phyloP scores from a whole-genome alignment of 805 yeast genomes.

The Nadsonia fulvescens region DNA sequence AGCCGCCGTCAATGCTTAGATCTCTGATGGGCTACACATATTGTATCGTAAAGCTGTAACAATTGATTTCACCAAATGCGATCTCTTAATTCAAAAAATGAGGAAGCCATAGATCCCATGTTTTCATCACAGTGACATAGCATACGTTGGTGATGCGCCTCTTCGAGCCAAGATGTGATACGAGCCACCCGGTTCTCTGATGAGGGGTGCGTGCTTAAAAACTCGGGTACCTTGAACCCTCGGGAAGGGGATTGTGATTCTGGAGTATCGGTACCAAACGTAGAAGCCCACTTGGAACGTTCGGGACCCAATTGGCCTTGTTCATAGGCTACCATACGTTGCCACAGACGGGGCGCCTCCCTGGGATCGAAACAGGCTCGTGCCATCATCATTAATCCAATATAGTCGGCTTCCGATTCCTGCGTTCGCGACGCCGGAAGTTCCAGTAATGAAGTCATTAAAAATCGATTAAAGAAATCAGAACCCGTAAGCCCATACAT shows the following conservation, averaged over 20 bases:
- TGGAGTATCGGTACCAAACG: too few species aligned
- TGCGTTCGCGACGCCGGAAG: conserved; percentile 81
- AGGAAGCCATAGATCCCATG: too few species aligned
- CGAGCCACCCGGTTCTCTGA: conserved; percentile 53
- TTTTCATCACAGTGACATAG: conserved; percentile 23
- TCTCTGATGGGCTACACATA: too few species aligned
- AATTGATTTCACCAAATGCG: too few species aligned
- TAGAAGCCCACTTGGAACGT: too few species aligned
- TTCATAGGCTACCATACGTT: conserved; percentile 48
- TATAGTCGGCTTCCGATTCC: conserved; percentile 94
- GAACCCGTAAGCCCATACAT: conserved; percentile 49
- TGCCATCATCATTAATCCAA: conserved; percentile 85
- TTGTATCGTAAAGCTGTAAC: too few species aligned
- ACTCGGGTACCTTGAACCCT: conserved; percentile 28
- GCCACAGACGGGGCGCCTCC: conserved; percentile 66
- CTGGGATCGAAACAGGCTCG: conserved; percentile 70
- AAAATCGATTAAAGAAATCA: conserved; percentile 30
- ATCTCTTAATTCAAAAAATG: too few species aligned
- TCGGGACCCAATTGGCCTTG: conserved; percentile 17
- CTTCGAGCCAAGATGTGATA: conserved; percentile 45
- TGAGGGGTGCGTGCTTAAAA: conserved; percentile 81
- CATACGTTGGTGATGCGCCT: conserved; percentile 22
- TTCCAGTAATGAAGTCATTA: conserved; percentile 37
- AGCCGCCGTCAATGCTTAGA: too few species aligned
- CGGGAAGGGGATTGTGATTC: too few species aligned